Conservation (phyloP, 352 stramenopile species). For the Pythium sp. region DNA sequence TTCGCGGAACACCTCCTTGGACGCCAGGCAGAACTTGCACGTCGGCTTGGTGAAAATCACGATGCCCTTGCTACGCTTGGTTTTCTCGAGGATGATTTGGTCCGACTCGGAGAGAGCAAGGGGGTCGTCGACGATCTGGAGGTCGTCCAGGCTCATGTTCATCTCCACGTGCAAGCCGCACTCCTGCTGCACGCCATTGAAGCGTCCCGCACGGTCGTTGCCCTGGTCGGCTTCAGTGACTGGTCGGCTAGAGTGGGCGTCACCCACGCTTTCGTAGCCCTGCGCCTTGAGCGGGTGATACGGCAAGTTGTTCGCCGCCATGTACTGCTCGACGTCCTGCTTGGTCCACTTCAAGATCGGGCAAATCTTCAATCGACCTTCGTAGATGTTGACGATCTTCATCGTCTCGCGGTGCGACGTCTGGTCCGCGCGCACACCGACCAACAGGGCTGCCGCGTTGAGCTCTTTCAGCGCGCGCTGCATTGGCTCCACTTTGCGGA, state of each 20-base stretch:
- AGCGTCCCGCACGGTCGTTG: slow-evolving; percentile 76
- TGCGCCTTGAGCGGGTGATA: slow-evolving; percentile 84
- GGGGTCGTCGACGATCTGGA: slow-evolving; percentile 42
- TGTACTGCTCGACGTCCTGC: slow-evolving; percentile 72
- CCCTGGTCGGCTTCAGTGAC: slow-evolving; percentile 57
- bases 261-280: slow-evolving; percentile 80
- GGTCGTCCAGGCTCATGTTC: slow-evolving; percentile 56
- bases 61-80: slow-evolving; percentile 44
- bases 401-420: slow-evolving; percentile 70
- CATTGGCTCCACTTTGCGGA: slow-evolving; percentile 88
- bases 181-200: slow-evolving; percentile 79
- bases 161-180: slow-evolving; percentile 83
- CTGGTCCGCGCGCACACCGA: slow-evolving; percentile 78
- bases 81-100: slow-evolving; percentile 41
- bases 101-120: slow-evolving; percentile 45
- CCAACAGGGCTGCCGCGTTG: slow-evolving; percentile 57
- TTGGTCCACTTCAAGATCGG: slow-evolving; percentile 84
- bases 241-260: slow-evolving; percentile 81
- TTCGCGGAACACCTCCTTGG: slow-evolving; percentile 58
- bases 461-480: slow-evolving; percentile 66
- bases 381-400: slow-evolving; percentile 73
- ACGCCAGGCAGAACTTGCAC: slow-evolving; percentile 71
- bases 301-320: slow-evolving; percentile 58
- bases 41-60: slow-evolving; percentile 72
- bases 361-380: slow-evolving; percentile 83